Evolutionary conservation across 1,284 basidiomycete species (phyloP), one percentile per base, ranked within the genome.

Genomic region (Apiotrichum domesticum): DNA sequence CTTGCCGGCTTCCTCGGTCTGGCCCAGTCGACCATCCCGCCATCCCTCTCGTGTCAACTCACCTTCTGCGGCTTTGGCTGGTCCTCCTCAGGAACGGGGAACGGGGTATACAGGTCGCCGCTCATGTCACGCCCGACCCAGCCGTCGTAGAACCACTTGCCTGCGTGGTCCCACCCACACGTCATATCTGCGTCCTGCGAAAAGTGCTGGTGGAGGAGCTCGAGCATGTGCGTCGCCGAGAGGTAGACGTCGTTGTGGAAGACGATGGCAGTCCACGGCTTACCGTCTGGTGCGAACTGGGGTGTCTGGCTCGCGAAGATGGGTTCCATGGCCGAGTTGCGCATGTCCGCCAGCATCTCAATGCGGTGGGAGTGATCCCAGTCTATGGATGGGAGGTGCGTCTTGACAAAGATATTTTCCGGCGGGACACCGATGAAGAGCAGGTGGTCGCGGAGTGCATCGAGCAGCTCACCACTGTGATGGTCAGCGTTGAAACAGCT

Each of bases 161-260:
- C 72, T n/a, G 71, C 68, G 58, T 75, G 78, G 64, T 80, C 78
- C 65, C 77, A 71, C 15, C 75, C 76, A 52, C 79, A 80, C 3
- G 76, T 75, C 66, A 77, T 76, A 63, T 76, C 71, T 3, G 78
- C 75, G 46, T 74, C 64, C 63, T 79, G 75, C 45, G 46, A 60
- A 56, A 69, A 64, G 55, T 78, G 74, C 64, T 79, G 75, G 52
- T 73, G 71, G 47, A 79, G 56, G 41, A 79, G 62, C 57, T 80
- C 79, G 45, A 80, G 66, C 29, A 74, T 68, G 59, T 80, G 78
- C 13, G 63, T 57, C 6, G 75, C 74, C 40, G 72, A 75, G 35
- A 75, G 65, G 47, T 76, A 75, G 11, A 79, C 77, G 59, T 79
- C 79, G 65, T 79, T 79, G 68, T 79, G 68, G 63, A 72, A 79